A percentile compares a stretch with the other conserved stretches of the same genome.
Conservation (phyloP, 1,284 basidiomycete genomes). For the Somion occarium region DNA sequence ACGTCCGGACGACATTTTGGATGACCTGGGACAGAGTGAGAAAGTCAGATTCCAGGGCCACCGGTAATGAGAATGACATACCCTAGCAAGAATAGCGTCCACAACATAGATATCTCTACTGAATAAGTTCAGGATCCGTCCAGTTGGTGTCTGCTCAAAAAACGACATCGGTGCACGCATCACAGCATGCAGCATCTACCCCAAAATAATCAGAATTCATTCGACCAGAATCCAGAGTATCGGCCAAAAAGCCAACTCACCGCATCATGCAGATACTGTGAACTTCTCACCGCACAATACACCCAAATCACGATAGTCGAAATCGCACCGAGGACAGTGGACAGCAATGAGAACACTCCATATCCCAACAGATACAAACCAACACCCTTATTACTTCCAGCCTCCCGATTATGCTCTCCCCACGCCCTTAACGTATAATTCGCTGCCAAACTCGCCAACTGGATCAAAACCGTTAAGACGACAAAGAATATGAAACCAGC, state of each 20-base stretch:
- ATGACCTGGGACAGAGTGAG: conserved; percentile 44
- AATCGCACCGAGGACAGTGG: conserved; percentile 46
- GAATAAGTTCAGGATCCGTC: conserved; percentile 83
- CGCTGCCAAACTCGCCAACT: conserved; percentile 50
- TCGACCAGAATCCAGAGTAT: conserved; percentile 3
- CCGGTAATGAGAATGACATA: too few species aligned
- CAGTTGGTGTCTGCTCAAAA: conserved; percentile 83
- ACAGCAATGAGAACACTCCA: conserved; percentile 53
- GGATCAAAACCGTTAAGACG: conserved; percentile 46
- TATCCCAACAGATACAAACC: conserved; percentile 57
- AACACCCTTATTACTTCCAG: conserved; percentile 56
- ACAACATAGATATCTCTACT: conserved; percentile 92
- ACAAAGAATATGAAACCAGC: conserved; percentile 69
- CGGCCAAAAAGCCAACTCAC: conserved; percentile 34
- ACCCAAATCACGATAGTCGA: conserved; percentile 73
- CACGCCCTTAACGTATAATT: conserved; percentile 76
- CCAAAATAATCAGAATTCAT: conserved; percentile 7
- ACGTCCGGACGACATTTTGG: conserved; percentile 60
- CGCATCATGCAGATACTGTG: conserved; percentile 72
- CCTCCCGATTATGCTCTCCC: conserved; percentile 72
- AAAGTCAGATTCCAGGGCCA: background rate
- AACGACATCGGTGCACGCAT: conserved; percentile 83
- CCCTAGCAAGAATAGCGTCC: conserved; percentile 76
- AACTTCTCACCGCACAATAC: conserved; percentile 73
- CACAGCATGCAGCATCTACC: conserved; percentile 70